Percentiles rank a stretch among this genome's conserved stretches.
Evolutionary conservation across 305 asterid genomes (phyloP).

Genomic region (Fraxinus latifolia): DNA sequence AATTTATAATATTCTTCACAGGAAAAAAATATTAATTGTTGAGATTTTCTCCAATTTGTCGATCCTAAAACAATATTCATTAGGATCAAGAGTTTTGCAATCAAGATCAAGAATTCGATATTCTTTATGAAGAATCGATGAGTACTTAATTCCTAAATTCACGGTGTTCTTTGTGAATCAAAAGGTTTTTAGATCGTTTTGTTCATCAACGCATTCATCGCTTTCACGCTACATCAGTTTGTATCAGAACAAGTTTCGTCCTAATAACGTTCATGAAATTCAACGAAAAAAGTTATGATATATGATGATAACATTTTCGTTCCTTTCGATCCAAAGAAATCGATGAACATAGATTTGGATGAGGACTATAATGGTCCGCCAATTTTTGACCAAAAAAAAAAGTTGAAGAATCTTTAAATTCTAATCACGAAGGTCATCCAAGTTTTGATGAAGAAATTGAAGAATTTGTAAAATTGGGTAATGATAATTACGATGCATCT

Average conservation of each 20-base stretch:
- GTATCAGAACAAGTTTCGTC: neutral
- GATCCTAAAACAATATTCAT: neutral
- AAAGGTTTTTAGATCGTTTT: neutral
- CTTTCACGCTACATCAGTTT: neutral
- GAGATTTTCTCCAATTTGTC: neutral
- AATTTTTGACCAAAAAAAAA: neutral
- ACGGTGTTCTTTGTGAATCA: neutral
- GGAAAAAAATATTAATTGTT: neutral
- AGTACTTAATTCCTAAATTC: neutral
- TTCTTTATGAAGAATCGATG: neutral
- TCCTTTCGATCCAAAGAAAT: neutral
- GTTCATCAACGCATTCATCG: neutral
- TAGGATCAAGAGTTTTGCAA: neutral
- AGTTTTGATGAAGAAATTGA: neutral
- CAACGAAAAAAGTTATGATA: neutral
- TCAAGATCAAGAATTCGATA: neutral
- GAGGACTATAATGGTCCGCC: neutral
- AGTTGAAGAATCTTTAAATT: neutral
- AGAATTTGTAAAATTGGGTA: neutral
- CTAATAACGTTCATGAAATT: neutral
- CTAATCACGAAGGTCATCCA: neutral
- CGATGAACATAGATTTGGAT: neutral
- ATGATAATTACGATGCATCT: neutral
- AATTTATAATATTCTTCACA: too few species aligned
- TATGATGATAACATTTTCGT: neutral